Conservation (phyloP, 768 basidiomycete species). For the Boletus sensibilis region DNA sequence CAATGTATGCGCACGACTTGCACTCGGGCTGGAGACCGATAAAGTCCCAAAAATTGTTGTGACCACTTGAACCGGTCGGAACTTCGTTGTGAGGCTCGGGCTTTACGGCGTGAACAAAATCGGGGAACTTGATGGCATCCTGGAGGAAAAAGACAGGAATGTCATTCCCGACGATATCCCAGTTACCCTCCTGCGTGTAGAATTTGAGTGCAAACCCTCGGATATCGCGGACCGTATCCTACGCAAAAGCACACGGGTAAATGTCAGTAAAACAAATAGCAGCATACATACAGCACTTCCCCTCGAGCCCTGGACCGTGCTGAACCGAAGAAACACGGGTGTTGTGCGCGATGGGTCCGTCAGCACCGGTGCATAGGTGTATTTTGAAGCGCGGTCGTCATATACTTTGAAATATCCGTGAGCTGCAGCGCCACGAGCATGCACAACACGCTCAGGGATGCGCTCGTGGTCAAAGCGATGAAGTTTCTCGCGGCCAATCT, state of each 20-base stretch:
- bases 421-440: conserved; percentile 71
- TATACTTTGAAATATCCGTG: conserved; percentile 81
- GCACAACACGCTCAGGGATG: conserved; percentile 81
- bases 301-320: conserved; percentile 76
- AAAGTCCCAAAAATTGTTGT: conserved; percentile 91
- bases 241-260: not conserved
- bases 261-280: not conserved
- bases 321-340: conserved; percentile 80
- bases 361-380: conserved; percentile 67
- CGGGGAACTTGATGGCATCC: conserved; percentile 82
- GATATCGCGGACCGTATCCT: conserved; percentile 81
- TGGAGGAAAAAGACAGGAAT: conserved; percentile 84
- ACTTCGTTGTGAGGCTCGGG: conserved; percentile 85
- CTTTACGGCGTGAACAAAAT: conserved; percentile 81
- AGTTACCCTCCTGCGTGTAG: conserved; percentile 83
- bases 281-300: conserved; percentile 69
- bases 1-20: conserved; percentile 20
- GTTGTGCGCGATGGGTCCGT: conserved; percentile 73
- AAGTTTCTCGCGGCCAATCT: conserved; percentile 72
- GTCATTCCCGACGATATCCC: conserved; percentile 85
- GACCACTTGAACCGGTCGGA: conserved; percentile 64
- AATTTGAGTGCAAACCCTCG: conserved; percentile 85
- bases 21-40: conserved; percentile 68
- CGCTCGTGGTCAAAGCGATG: conserved; percentile 85
- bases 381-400: conserved; percentile 65